Percentiles rank a stretch among this genome's conserved stretches.
phyloP scores from a whole-genome alignment of 306 rosid species.

The Lotus japonicus region DNA sequence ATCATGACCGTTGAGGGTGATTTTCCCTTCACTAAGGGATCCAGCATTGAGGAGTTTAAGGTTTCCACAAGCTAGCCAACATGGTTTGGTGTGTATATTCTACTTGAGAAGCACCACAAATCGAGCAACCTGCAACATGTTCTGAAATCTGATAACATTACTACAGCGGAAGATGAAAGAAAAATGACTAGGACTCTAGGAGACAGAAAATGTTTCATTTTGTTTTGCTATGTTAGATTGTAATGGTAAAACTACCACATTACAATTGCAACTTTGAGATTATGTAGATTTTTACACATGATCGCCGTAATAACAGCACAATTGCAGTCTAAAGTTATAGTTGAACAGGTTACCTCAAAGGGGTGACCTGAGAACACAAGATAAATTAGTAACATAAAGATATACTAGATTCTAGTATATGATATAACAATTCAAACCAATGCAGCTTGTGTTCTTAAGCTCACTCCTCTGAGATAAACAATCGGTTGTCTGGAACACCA shows the following conservation, averaged over 20 bases:
- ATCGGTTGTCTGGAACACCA: neutral
- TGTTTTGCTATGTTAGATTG: no score
- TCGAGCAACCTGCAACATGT: neutral
- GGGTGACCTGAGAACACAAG: constrained; percentile 48
- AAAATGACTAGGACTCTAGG: no score
- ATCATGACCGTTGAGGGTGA: no score
- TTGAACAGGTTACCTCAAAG: constrained; percentile 26
- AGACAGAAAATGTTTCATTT: no score
- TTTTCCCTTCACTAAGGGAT: no score
- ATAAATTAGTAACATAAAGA: neutral
- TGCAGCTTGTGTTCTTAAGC: constrained; percentile 28
- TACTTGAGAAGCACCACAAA: neutral
- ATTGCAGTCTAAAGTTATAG: neutral
- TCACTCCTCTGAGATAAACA: constrained; percentile 39
- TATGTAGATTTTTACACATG: no score
- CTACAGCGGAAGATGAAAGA: no score
- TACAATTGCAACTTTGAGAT: no score
- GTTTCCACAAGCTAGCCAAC: neutral
- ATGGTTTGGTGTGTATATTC: neutral
- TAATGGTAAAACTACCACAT: no score
- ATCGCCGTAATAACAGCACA: neutral
- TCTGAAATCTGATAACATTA: no score
- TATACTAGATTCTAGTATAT: neutral
- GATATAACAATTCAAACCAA: neutral
- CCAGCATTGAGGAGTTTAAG: no score